phyloP scores from a whole-genome alignment of 768 basidiomycete genomes.

The Suillus sp. region DNA sequence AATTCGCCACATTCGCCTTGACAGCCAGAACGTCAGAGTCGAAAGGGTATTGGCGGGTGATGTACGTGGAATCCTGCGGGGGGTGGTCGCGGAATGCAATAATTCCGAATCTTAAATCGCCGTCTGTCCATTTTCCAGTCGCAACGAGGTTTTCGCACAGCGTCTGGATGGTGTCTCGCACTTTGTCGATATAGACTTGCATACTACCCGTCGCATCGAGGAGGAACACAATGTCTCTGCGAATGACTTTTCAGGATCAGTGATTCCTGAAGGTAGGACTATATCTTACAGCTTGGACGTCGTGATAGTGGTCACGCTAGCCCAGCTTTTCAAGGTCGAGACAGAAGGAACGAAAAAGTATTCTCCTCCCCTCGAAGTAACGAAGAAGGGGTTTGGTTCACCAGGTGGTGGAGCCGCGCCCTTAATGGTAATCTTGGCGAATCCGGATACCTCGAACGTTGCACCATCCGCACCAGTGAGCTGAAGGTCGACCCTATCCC shows the following conservation, averaged over 20 bases:
- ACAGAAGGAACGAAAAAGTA: background rate
- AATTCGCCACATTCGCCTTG: slow-evolving; percentile 43
- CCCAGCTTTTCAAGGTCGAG: background rate
- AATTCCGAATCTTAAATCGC: slow-evolving; percentile 51
- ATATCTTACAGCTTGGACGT: background rate
- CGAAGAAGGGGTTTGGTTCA: background rate
- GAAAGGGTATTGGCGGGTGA: slow-evolving; percentile 53
- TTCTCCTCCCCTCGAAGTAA: slow-evolving; percentile 1
- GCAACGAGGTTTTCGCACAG: slow-evolving; percentile 54
- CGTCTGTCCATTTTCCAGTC: slow-evolving; percentile 47
- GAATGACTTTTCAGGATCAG: background rate
- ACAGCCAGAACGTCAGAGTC: slow-evolving; percentile 48
- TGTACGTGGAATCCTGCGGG: slow-evolving; percentile 54
- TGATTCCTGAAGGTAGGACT: background rate
- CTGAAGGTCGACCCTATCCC: background rate
- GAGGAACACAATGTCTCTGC: too few relatives aligned
- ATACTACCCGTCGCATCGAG: too few relatives aligned
- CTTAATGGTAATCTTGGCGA: background rate
- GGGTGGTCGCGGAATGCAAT: slow-evolving; percentile 61
- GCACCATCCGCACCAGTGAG: background rate
- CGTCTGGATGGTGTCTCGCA: slow-evolving; percentile 36
- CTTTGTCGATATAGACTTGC: too few relatives aligned
- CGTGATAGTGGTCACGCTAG: background rate
- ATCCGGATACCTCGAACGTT: background rate
- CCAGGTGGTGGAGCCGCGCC: background rate